phyloP scores from a whole-genome alignment of 2,329 filamentous ascomycete genomes.

The Myriosclerotinia curreyana region DNA sequence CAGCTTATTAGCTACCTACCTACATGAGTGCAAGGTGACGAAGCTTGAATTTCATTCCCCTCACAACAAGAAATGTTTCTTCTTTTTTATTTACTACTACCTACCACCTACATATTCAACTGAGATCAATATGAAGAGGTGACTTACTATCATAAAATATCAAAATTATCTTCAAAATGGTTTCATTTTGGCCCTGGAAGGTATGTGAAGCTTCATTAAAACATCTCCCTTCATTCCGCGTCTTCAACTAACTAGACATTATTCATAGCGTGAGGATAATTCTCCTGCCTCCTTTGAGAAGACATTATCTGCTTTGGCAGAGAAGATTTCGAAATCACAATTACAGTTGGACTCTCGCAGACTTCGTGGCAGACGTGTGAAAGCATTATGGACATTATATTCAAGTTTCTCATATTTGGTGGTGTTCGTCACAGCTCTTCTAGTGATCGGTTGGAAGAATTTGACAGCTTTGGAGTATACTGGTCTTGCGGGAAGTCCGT shows the following conservation, averaged over 20 bases:
- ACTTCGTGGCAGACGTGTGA: conserved; percentile 70
- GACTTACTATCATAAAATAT: conserved; percentile 11
- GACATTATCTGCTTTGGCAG: conserved; percentile 74
- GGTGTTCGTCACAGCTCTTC: conserved; percentile 73
- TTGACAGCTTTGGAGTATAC: conserved; percentile 77
- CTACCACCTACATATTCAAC: background rate
- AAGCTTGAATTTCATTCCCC: background rate
- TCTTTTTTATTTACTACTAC: background rate
- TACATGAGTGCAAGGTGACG: conserved; percentile 2
- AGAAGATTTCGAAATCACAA: conserved; percentile 75
- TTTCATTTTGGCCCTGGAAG: conserved; percentile 83
- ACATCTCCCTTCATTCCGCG: conserved; percentile 15
- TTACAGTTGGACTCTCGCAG: conserved; percentile 70
- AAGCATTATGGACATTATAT: conserved; percentile 87
- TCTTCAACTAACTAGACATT: conserved; percentile 12
- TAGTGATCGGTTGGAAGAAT: conserved; percentile 81
- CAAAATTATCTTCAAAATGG: conserved; percentile 52
- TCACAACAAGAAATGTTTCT: background rate
- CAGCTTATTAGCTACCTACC: background rate
- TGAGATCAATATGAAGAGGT: conserved; percentile 26
- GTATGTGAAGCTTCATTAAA: conserved; percentile 46
- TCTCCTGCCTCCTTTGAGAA: conserved; percentile 94
- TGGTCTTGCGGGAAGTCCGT: conserved; percentile 72
- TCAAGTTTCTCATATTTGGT: conserved; percentile 87
- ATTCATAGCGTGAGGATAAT: conserved; percentile 64